Conservation (phyloP, 805 yeast species). For the Candida orba region DNA sequence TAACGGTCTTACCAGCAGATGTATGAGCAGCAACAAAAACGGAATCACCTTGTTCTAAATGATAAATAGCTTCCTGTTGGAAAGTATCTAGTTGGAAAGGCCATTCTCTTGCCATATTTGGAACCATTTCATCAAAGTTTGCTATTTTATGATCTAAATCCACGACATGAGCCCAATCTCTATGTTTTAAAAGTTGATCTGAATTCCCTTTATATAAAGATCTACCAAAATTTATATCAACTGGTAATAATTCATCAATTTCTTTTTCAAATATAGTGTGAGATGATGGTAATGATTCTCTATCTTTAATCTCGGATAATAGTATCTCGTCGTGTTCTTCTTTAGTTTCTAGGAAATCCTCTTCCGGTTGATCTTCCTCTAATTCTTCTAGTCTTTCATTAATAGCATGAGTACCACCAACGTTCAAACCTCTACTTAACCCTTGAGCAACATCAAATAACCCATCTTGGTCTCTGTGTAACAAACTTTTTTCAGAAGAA, state of each 20-base stretch:
- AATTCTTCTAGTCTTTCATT: conserved; percentile 12
- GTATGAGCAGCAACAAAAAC: conserved; percentile 99
- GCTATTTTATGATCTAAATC: conserved; percentile 77
- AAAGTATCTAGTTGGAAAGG: conserved; percentile 92
- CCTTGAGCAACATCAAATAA: conserved; percentile 82
- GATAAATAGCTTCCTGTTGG: conserved; percentile 95
- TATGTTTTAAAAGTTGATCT: conserved; percentile 25
- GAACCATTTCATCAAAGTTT: conserved; percentile 82
- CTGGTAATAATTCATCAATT: conserved; percentile 44
- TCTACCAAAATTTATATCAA: conserved; percentile 42
- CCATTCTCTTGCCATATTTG: conserved; percentile 89
- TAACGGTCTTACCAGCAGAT: conserved; percentile 97
- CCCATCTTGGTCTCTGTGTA: conserved; percentile 65
- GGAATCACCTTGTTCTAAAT: conserved; percentile 94
- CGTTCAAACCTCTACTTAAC: conserved; percentile 57
- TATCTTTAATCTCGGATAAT: conserved; percentile 3
- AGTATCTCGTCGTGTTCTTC: conserved; percentile 9
- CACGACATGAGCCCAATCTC: conserved; percentile 93
- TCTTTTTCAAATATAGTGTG: conserved; percentile 26
- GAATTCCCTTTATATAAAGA: conserved; percentile 16
- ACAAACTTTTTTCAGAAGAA: conserved; percentile 24
- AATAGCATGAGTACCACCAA: not conserved
- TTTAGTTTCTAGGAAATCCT: conserved; percentile 23
- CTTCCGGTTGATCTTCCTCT: conserved; percentile 19
- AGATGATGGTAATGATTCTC: not conserved